Evolutionary conservation across 345 rosid genomes (phyloP).

Genomic region (Murraya koenigii): DNA sequence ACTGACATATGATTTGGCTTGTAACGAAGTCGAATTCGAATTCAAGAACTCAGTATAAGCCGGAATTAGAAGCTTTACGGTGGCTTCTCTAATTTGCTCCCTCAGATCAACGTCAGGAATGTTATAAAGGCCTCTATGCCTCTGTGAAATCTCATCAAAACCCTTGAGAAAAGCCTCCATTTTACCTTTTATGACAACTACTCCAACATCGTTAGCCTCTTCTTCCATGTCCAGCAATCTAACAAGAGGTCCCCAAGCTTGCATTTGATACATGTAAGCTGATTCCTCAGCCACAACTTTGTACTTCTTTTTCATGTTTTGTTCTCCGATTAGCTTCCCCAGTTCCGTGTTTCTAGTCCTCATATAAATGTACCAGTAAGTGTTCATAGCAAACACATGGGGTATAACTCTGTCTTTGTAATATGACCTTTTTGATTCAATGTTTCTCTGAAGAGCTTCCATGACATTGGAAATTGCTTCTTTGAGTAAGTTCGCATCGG

Average conservation of each 20-base stretch:
- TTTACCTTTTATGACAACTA: constrained; percentile 25
- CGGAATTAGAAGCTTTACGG: constrained; percentile 40
- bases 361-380: constrained; percentile 69
- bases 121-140: constrained; percentile 29
- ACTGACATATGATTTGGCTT: constrained; percentile 20
- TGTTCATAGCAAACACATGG: constrained; percentile 53
- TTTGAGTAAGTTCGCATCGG: constrained; percentile 40
- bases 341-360: constrained; percentile 54
- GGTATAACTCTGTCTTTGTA: constrained; percentile 49
- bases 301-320: constrained; percentile 41
- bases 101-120: constrained; percentile 55
- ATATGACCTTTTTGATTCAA: constrained; percentile 42
- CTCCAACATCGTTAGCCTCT: neutral
- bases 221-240: constrained; percentile 34
- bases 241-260: constrained; percentile 50
- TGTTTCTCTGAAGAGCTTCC: constrained; percentile 62
- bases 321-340: constrained; percentile 48
- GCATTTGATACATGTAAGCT: constrained; percentile 56
- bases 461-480: constrained; percentile 47
- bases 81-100: constrained; percentile 50
- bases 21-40: constrained; percentile 14
- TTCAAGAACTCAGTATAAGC: constrained; percentile 39
- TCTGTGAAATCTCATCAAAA: constrained; percentile 41
- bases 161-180: constrained; percentile 39
- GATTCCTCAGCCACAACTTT: constrained; percentile 56